Percentiles rank a stretch among this genome's conserved stretches.
Evolutionary conservation across 768 basidiomycete genomes (phyloP).

Genomic region (Podaxis sp.): DNA sequence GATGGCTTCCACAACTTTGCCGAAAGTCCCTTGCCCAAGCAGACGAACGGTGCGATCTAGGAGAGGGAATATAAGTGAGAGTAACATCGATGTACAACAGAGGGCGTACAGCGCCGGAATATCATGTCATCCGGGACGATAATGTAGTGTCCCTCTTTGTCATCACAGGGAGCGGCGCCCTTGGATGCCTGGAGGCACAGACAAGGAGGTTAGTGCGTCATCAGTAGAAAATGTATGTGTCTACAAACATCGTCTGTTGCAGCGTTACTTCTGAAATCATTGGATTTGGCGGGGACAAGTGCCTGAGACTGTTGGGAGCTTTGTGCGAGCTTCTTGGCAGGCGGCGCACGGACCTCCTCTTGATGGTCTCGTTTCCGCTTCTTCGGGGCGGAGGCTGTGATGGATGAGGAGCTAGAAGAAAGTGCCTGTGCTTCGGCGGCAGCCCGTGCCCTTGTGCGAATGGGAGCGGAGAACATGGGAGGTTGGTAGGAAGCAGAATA

Average conservation of each 20-base stretch:
- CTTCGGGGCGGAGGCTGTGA: constrained; percentile 70
- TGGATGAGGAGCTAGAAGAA: constrained; percentile 64
- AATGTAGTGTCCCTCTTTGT: constrained; percentile 99
- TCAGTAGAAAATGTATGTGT: constrained; percentile 10
- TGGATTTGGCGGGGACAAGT: constrained; percentile 53
- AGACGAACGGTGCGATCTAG: constrained; percentile 88
- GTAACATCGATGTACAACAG: constrained; percentile 5
- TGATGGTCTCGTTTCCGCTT: constrained; percentile 77
- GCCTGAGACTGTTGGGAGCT: constrained; percentile 47
- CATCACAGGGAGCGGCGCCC: constrained; percentile 76
- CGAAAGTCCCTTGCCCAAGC: constrained; percentile 97
- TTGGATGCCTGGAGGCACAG: constrained; percentile 52
- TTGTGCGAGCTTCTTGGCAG: constrained; percentile 56
- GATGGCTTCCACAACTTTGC: constrained; percentile 94
- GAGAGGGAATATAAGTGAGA: constrained; percentile 16
- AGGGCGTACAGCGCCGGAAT: constrained; percentile 68
- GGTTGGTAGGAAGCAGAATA: constrained; percentile 82
- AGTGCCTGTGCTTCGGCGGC: constrained; percentile 82
- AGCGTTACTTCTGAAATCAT: constrained; percentile 62
- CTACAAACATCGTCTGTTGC: constrained; percentile 64
- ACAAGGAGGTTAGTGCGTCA: constrained; percentile 22
- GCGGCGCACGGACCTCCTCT: constrained; percentile 67
- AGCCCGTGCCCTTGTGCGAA: constrained; percentile 80
- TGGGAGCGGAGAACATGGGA: constrained; percentile 68
- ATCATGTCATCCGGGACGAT: constrained; percentile 90